Base-by-base conservation (phyloP, 2,329 filamentous ascomycete species). In the Aaosphaeria arxii region DNA sequence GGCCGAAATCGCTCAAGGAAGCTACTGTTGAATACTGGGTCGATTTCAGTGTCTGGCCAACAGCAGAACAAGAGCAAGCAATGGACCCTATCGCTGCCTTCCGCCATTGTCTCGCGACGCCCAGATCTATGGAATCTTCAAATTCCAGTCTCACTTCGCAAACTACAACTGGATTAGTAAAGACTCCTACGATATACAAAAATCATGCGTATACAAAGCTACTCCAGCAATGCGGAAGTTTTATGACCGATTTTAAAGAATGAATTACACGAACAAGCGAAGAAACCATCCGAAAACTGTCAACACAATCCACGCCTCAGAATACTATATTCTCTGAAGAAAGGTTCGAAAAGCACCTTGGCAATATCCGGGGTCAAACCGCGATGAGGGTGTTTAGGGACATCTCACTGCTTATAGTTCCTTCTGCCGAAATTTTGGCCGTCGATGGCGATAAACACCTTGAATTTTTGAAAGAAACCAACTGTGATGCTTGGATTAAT, bases 341-440 rank as follows among this genome's bases (percentile, higher is more conserved):
- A 17, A 39, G 73, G 5, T 75, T 77, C 45, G 49, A 69, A 9
- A 40, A 47, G 33, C 62, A 67, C 30, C 75, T 62, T 47, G 13
- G 57, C 30, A 71, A 50, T 11, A 44, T 74, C 17, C 46, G 58
- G 30, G 50, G 58, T 17, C 64, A 46, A 39, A 59, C 57, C 40
- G 45, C 54, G 51, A 52, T 55, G 5, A 57, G 30, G 42, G 49
- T 57, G 38, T 42, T 59, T 30, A 48, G 48, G 42, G 39, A 55
- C 47, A 55, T 57, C 31, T 30, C 48, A 17, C 36, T 44, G 36
- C 48, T 57, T 29, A 55, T 58, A 49, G 46, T 57, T 44, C 53
- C 53, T 41, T 45, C 55, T 13, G 53, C 53, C 5, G 43, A 57
- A 41, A 48, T 52, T 36, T 42, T 56, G 11, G 51, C 51, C 24